phyloP scores from a whole-genome alignment of 352 stramenopile species.

The Globisporangium parvum region DNA sequence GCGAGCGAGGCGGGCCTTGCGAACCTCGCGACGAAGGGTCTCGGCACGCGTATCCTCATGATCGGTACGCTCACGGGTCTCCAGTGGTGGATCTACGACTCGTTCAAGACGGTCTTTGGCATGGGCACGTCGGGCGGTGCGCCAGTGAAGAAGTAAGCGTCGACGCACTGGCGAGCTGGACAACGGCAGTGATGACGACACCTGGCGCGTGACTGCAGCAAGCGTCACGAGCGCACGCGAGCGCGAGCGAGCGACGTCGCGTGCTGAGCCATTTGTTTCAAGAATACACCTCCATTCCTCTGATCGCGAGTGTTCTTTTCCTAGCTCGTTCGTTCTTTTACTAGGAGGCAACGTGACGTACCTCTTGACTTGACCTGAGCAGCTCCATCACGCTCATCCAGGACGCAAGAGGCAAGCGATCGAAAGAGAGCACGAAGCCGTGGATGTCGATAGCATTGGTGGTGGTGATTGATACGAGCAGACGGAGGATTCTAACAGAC shows the following conservation, averaged over 20 bases:
- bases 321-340: neutral
- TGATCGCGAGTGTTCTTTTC: neutral
- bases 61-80: constrained; percentile 94
- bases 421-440: too few relatives aligned
- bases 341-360: too few relatives aligned
- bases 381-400: too few relatives aligned
- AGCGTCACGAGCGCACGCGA: too few relatives aligned
- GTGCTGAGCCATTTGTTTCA: too few relatives aligned
- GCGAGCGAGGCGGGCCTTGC: constrained; percentile 67
- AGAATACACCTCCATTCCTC: too few relatives aligned
- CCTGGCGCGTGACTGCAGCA: neutral
- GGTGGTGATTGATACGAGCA: neutral
- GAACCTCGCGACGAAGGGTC: constrained; percentile 84
- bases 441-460: too few relatives aligned
- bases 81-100: constrained; percentile 97
- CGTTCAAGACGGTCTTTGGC: constrained; percentile 91
- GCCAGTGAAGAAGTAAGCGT: constrained; percentile 59
- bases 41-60: constrained; percentile 94
- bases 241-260: too few relatives aligned
- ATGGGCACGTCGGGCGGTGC: constrained; percentile 88
- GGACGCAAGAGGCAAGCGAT: too few relatives aligned
- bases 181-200: neutral
- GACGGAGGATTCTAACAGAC: too few relatives aligned
- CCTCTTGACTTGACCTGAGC: too few relatives aligned
- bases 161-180: neutral